Evolutionary conservation across 306 rosid species (phyloP).

Genomic region (Abrus precatorius): DNA sequence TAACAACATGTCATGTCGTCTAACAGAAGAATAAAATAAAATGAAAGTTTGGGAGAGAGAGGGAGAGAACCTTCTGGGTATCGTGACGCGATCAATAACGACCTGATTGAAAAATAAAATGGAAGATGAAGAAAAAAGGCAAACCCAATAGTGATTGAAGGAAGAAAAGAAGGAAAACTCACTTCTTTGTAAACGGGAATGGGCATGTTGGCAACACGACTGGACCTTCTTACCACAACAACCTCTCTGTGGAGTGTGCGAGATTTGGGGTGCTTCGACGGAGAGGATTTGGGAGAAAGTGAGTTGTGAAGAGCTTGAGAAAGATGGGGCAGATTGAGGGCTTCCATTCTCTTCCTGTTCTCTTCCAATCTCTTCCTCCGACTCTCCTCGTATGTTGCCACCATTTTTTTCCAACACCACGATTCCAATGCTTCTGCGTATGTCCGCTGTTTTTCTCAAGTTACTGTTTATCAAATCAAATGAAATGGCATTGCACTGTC

Average conservation of each 20-base stretch:
- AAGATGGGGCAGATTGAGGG: slow-evolving; percentile 71
- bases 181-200: slow-evolving; percentile 78
- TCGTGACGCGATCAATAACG: slow-evolving; percentile 54
- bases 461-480: too few species aligned
- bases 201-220: slow-evolving; percentile 71
- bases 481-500: not conserved
- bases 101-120: slow-evolving; percentile 46
- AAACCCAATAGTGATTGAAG: not conserved
- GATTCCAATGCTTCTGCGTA: too few species aligned
- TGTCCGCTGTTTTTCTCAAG: too few species aligned
- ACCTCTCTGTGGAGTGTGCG: slow-evolving; percentile 54
- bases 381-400: slow-evolving; percentile 71
- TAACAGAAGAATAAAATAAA: not conserved
- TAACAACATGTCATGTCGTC: not conserved
- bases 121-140: not conserved
- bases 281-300: slow-evolving; percentile 64
- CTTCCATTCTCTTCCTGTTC: slow-evolving; percentile 79
- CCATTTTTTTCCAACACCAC: slow-evolving; percentile 44
- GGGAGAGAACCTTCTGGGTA: slow-evolving; percentile 63
- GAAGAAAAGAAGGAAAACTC: not conserved
- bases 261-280: slow-evolving; percentile 61
- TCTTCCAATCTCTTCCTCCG: slow-evolving; percentile 78
- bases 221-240: slow-evolving; percentile 73
- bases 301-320: slow-evolving; percentile 65
- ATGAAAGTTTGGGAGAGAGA: not conserved